These are phyloP conservation scores for Maudiozyma humilis DNA, from an alignment of 1,139 yeast species.

Conservation along the genomic window DNA sequence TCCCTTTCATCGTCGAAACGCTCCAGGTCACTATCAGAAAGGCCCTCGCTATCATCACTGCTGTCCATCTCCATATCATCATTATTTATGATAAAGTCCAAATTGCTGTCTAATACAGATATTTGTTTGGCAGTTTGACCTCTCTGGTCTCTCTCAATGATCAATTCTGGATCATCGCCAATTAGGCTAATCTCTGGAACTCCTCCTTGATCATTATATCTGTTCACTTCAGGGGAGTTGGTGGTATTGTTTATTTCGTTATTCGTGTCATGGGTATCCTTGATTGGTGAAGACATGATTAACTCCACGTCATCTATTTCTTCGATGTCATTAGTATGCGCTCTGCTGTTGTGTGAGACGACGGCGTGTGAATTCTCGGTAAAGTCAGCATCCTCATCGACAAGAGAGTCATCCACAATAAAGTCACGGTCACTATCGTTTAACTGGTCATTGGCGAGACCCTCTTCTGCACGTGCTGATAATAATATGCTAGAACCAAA, in stretches of 20 bases:
- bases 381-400: conserved; percentile 7
- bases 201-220: background rate
- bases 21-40: conserved; percentile 29
- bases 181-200: conserved; percentile 16
- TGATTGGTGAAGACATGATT: conserved; percentile 21
- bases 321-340: background rate
- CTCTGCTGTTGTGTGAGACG: background rate
- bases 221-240: conserved; percentile 2
- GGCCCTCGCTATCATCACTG: conserved; percentile 12
- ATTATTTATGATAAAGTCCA: conserved; percentile 17
- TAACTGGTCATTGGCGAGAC: conserved; percentile 16
- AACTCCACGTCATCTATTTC: conserved; percentile 11
- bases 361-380: conserved; percentile 1
- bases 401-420: conserved; percentile 23
- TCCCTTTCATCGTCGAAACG: conserved; percentile 31
- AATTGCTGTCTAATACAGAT: conserved; percentile 17
- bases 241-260: conserved; percentile 5
- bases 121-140: conserved; percentile 1
- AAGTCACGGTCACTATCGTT: conserved; percentile 28
- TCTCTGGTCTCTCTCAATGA: conserved; percentile 2
- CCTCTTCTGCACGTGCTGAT: conserved; percentile 27
- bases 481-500: conserved; percentile 24
- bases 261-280: background rate
- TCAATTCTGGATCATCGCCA: conserved; percentile 13
- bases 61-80: conserved; percentile 13